These are phyloP conservation scores for Rhamnella rubrinervis DNA, from an alignment of 331 rosid species.

Conservation along the genomic window DNA sequence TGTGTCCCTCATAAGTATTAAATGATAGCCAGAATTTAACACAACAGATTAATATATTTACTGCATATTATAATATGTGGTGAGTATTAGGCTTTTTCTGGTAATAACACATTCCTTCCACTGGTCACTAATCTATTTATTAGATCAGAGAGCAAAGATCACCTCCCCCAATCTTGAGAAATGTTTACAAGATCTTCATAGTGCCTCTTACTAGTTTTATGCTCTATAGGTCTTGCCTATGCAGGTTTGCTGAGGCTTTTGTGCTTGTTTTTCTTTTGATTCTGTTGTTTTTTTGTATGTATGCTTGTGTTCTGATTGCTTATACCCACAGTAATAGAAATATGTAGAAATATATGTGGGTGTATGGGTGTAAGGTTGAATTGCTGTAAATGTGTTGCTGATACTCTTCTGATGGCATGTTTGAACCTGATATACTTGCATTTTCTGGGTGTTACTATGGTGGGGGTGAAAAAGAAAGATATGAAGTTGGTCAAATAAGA, in stretches of 20 bases:
- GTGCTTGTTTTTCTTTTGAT: conserved; percentile 1
- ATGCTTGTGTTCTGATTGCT: too few relatives aligned
- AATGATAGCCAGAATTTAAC: neutral
- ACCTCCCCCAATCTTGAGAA: neutral
- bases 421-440: conserved; percentile 99
- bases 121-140: too few relatives aligned
- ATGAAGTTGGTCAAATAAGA: conserved; percentile 83
- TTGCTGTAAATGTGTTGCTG: neutral
- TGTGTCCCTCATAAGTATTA: too few relatives aligned
- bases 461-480: conserved; percentile 95
- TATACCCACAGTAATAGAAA: too few relatives aligned
- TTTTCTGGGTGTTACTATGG: conserved; percentile 99
- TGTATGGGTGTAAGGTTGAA: neutral
- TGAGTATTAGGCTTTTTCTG: too few relatives aligned
- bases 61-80: too few relatives aligned
- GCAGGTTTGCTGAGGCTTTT: neutral
- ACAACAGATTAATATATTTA: neutral
- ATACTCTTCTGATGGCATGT: conserved; percentile 53
- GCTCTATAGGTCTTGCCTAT: neutral
- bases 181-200: neutral
- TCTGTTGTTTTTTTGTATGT: neutral
- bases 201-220: neutral
- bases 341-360: neutral
- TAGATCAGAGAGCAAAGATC: conserved; percentile 1
- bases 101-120: too few relatives aligned